Evolutionary conservation across 106 monocot genomes (phyloP).

Genomic region (Allium fistulosum): DNA sequence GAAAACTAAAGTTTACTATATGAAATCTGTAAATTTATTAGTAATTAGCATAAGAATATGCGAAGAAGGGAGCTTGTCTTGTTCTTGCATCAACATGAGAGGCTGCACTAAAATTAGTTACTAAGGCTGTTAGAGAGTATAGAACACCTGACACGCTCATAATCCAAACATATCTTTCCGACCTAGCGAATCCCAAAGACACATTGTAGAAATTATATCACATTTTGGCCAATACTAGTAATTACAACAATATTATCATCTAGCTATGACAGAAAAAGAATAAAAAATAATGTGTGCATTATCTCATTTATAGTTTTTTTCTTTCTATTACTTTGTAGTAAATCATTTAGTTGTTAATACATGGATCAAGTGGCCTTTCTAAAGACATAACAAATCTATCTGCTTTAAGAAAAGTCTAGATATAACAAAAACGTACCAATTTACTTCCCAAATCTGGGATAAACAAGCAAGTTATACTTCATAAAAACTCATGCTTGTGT

Average conservation of each 20-base stretch:
- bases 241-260: too few relatives aligned
- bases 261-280: too few relatives aligned
- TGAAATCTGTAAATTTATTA: too few relatives aligned
- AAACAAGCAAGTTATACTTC: too few relatives aligned
- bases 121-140: slow-evolving; percentile 19
- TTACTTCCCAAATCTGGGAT: too few relatives aligned
- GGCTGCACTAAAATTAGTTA: slow-evolving; percentile 24
- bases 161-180: slow-evolving; percentile 40
- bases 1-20: too few relatives aligned
- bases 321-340: slow-evolving; percentile 39
- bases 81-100: slow-evolving; percentile 58
- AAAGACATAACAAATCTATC: slow-evolving; percentile 65
- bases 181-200: slow-evolving; percentile 25
- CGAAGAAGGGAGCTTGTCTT: slow-evolving; percentile 51
- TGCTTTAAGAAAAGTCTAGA: slow-evolving; percentile 44
- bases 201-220: too few relatives aligned
- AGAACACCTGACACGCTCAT: slow-evolving; percentile 44
- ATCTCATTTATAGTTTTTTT: too few relatives aligned
- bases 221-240: slow-evolving; percentile 32
- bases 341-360: slow-evolving; percentile 54
- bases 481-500: too few relatives aligned
- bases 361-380: slow-evolving; percentile 40
- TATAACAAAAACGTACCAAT: too few relatives aligned
- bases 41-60: slow-evolving; percentile 78
- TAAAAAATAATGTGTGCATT: too few relatives aligned